Evolutionary conservation across 2,329 filamentous ascomycete species (phyloP), one percentile per base, ranked within the genome.

Genomic region (Coniochaeta sp.): DNA sequence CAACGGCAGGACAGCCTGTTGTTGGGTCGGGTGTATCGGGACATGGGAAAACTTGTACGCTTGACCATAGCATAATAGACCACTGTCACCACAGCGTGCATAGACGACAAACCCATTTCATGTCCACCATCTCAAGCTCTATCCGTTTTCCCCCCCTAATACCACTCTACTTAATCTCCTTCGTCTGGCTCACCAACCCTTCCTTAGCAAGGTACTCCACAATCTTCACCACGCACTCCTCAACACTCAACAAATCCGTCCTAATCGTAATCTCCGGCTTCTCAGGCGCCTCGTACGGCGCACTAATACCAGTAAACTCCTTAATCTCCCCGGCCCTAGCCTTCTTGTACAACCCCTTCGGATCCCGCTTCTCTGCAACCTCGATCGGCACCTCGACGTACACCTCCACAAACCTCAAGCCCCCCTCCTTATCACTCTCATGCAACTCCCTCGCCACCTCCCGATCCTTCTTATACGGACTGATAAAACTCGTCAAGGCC

Each of bases 261-360:
- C 82, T 80, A 66, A 99, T 89, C 60, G 87, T 85, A 60, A 99
- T 87, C 76, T 99, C 94, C 1, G 94, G 82, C 53, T 83, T 83
- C 67, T 85, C 75, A 5, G 94, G 94, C 55, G 83, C 89, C 80
- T 99, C 94, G 68, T 99, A 99, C 1, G 94, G 94, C 27, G 92
- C 91, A 59, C 86, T 91, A 63, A 97, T 90, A 52, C 94, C 94
- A 1, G 94, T 99, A 68, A 99, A 99, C 61, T 97, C 90, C 72
- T 95, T 94, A 71, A 97, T 97, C 69, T 95, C 84, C 42, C 94
- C 94, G 49, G 88, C 86, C 42, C 92, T 78, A 12, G 94, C 94
- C 82, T 96, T 96, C 80, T 96, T 96, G 75, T 99, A 99, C 55
- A 97, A 74, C 5, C 92, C 94, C 82, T 99, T 99, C 48, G 94